Base-by-base conservation (phyloP, 306 rosid species). In the Ormosia semicastrata region DNA sequence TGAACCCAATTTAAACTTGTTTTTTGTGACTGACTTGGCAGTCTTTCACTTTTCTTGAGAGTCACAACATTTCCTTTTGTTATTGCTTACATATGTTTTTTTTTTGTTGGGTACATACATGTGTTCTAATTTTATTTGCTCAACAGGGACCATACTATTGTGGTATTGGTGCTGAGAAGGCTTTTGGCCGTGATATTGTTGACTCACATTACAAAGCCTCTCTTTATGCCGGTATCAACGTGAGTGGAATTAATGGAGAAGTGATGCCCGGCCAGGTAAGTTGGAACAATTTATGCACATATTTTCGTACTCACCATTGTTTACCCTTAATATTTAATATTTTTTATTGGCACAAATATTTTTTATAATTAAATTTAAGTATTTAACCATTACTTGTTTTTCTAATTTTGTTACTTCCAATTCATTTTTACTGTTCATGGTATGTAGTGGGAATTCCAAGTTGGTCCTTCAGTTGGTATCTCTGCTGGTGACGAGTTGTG, bases 181-280 rank as follows among this genome's bases (percentile, higher is more conserved):
- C 98, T 37, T 95, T 90, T 36, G 96, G 96, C 37, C 97, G 97
- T 75, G 99, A 93, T 71, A 85, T 95, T 43, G 98, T 92, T 8
- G 91, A 95, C 41, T 36, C 99, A 15, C 97, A 95, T 79, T 95
- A 95, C 94, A 93, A 95, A 89, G 99, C 98, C 8, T 93, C 98
- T 76, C 72, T 95, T 1, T 95, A 89, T 81, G 97, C 99, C 0
- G 99, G 99, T 73, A 58, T 95, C 65, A 93, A 92, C 87, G 87
- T 95, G 64, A 87, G 99, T 72, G 99, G 98, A 24, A 89, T 93
- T 76, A 93, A 95, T 1, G 98, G 96, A 63, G 99, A 95, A 87
- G 99, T 95, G 58, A 93, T 95, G 99, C 99, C 99, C 0, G 99
- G 97, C 40, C 99, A 95, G 81, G 99, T 93, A 56, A 77, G 30